Conservation (phyloP, 2,329 filamentous ascomycete genomes). For the Xylariales sp. region DNA sequence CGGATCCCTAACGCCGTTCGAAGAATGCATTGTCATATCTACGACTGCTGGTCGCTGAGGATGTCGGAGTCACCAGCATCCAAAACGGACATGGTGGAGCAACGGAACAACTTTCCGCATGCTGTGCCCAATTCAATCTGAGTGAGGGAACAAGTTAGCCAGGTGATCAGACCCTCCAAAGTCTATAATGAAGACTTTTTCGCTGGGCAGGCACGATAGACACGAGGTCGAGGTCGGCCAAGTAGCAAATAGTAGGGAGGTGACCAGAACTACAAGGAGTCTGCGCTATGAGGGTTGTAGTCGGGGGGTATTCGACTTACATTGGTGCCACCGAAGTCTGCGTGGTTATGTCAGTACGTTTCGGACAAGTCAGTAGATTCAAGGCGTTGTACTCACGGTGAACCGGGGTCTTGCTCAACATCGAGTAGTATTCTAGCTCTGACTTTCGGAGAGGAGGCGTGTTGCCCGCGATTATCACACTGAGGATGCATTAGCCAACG, state of each 20-base stretch:
- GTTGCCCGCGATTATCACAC: conserved; percentile 77
- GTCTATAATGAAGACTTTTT: conserved; percentile 78
- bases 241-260: neutral
- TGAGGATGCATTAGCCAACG: too few relatives aligned
- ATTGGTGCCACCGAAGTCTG: conserved; percentile 98
- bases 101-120: conserved; percentile 98
- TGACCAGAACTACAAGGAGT: conserved; percentile 6
- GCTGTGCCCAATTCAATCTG: conserved; percentile 98
- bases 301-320: conserved; percentile 71
- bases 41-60: conserved; percentile 69
- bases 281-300: too few relatives aligned
- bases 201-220: conserved; percentile 64
- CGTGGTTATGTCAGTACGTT: too few relatives aligned
- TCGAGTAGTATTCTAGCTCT: conserved; percentile 93
- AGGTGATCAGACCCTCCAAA: conserved; percentile 79
- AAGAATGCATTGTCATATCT: conserved; percentile 30
- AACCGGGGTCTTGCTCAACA: conserved; percentile 89
- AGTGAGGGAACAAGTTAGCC: conserved; percentile 40
- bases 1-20: conserved; percentile 25
- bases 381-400: too few relatives aligned
- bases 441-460: conserved; percentile 96
- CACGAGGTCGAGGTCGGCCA: conserved; percentile 9
- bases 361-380: too few relatives aligned
- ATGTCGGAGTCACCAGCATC: conserved; percentile 99
- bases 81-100: conserved; percentile 93